Evolutionary conservation across 148 eudicot genomes (phyloP), one percentile per base, ranked within the genome.

Genomic region (Silene latifolia): DNA sequence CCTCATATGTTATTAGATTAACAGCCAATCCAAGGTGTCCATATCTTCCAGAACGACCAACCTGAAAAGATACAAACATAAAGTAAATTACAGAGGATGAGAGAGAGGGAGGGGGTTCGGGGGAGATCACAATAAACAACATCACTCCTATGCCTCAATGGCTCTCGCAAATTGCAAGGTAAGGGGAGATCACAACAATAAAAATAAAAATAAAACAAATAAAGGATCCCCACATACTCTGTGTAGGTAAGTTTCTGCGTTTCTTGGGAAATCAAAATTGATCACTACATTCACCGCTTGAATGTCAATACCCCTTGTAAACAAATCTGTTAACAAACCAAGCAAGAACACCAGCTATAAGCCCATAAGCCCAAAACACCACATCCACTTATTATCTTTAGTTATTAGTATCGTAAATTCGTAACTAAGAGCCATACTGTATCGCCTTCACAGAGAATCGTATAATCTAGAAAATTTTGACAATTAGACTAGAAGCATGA

Each of bases 21-120:
- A 90, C 95, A 47, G 97, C 97, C 77, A 92, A 79, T 29, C 97
- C 97, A 71, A 92, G 97, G 81, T 92, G 95, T 66, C 97, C 93
- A 76, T 81, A 90, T 82, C 97, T 90, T 84, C 97, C 97, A 17
- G 97, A 92, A 61, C 97, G 89, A 60, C 97, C 97, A 81, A 92
- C 97, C 95, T 92, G 72, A 19, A 82, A 25, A 64, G 62, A 68
- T 21, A 60, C 25, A 29, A n/a, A 9, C n/a, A 70, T 39, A 46
- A 17, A 59, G 35, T 58, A 71, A 19, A 59, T 44, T 15, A 32
- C 21, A 64, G 58, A 51, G 10, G 12, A 17, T 1, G 69, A 39
- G 48, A 63, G 44, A 65, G 27, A 42, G 53, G 8, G 17, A n/a
- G 70, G n/a, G 35, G 35, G 5, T 32, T 32, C 35, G 3, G 35